These are phyloP conservation scores for Serendipita sp. DNA, from an alignment of 768 basidiomycete genomes.

Conservation along the genomic window DNA sequence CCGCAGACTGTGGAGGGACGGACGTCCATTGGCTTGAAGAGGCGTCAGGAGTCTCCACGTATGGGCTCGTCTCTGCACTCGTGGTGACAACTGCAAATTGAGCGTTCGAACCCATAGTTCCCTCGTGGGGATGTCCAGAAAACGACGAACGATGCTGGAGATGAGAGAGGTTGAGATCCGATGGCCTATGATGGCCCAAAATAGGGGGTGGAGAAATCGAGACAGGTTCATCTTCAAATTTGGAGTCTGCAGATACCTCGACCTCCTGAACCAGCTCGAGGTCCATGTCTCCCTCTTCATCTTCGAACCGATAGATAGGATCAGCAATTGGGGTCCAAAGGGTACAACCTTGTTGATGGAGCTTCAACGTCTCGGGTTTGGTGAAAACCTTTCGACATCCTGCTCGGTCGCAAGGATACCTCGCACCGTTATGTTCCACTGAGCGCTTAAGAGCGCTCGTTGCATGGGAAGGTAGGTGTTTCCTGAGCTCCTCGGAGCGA, in stretches of 20 bases:
- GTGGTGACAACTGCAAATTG: not conserved
- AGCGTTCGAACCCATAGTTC: not conserved
- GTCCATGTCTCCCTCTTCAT: not conserved
- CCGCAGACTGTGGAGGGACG: not conserved
- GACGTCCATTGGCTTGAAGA: not conserved
- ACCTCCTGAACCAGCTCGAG: not conserved
- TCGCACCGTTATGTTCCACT: not conserved
- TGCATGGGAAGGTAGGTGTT: slow-evolving; percentile 39
- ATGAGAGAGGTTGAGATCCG: not conserved
- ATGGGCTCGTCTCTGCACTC: not conserved
- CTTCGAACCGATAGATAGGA: not conserved
- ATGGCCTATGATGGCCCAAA: not conserved
- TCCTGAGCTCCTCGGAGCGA: slow-evolving; percentile 79
- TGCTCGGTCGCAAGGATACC: not conserved
- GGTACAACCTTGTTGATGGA: not conserved
- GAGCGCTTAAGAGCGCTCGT: not conserved
- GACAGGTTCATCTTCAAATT: not conserved
- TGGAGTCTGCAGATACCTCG: not conserved
- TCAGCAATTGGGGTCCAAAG: not conserved
- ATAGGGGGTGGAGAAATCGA: not conserved
- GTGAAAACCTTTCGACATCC: not conserved
- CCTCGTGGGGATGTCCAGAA: not conserved
- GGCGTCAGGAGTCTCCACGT: not conserved
- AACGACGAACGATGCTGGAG: not conserved
- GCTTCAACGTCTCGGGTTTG: not conserved